These are phyloP conservation scores for Circinella minor DNA, from an alignment of 371 early-diverging fungal species.

Conservation along the genomic window DNA sequence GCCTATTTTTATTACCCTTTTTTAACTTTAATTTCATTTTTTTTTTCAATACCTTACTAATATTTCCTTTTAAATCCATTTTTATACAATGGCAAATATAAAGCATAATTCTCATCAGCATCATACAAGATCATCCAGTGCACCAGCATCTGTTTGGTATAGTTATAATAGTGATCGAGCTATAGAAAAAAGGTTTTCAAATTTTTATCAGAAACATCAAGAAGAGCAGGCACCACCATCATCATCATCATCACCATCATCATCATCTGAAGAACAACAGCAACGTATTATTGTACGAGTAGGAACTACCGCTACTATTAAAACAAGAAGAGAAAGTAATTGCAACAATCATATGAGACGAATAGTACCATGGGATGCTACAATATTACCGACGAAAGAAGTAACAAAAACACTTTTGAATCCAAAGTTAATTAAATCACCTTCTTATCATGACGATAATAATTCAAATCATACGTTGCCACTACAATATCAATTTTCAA, in stretches of 20 bases:
- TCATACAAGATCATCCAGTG: not conserved
- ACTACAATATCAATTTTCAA: conserved; percentile 14
- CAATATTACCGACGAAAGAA: too few relatives aligned
- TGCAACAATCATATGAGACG: not conserved
- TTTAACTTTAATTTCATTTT: not conserved
- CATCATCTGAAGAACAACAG: too few relatives aligned
- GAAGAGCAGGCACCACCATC: too few relatives aligned
- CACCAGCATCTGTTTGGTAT: not conserved
- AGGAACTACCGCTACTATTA: too few relatives aligned
- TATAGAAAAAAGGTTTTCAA: not conserved
- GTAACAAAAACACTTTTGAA: conserved; percentile 4
- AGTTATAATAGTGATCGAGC: not conserved
- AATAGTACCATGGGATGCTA: not conserved
- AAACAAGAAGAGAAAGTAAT: too few relatives aligned
- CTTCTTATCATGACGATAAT: too few relatives aligned
- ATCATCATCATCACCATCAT: too few relatives aligned
- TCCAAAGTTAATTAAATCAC: too few relatives aligned
- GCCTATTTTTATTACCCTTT: not conserved
- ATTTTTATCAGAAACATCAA: too few relatives aligned
- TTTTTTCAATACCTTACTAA: too few relatives aligned
- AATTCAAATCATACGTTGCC: too few relatives aligned
- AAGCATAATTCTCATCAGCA: not conserved
- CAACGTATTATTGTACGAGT: too few relatives aligned
- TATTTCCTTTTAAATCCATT: not conserved
- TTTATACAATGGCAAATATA: not conserved